Base-by-base conservation (phyloP, 495 filamentous ascomycete species). In the Aspergillus haitiensis region DNA sequence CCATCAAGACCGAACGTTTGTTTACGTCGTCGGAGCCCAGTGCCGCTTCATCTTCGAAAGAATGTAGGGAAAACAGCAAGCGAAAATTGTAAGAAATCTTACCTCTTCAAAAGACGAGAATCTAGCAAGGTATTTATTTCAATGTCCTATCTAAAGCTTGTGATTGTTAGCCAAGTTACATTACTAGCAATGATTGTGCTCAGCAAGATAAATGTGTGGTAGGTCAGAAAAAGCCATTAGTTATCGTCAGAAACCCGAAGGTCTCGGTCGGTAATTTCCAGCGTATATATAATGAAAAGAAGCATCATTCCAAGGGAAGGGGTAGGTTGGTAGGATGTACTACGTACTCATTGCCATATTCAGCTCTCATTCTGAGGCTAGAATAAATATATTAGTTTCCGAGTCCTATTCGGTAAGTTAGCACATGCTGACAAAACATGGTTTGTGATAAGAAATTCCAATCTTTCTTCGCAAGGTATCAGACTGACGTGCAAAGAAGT, bases 191-290 rank as follows among this genome's bases (percentile, higher is more conserved):
- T 51, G 18, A 45, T 56, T n/a, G 21, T 51, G 45, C 31, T 37
- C 37, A 55, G 34, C 33, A 58, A 42, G 48, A 55, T 49, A 35
- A 45, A 46, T 52, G 63, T 52, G 54, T 63, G 50, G 49, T 13
- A 58, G 55, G 47, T 96, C 93, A 97, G 93, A 86, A 80, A 86
- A 82, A 96, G 91, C 91, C 91, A 88, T 85, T 88, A 83, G 71
- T 75, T 95, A 77, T 92, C 90, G 82, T 88, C 92, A 90, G 82
- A 68, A 81, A 84, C 82, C 77, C 70, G 66, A 78, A 79, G 81
- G 83, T 76, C 84, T 98, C 90, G 85, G 93, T 88, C 93, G 93
- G 93, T 98, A 98, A 98, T 97, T 98, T 96, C 92, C 92, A 96
- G 90, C 90, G 90, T 95, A 93, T 90, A 27, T 27, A 85, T 82